A percentile compares a stretch with the other conserved stretches of the same genome.
Evolutionary conservation across 2,329 filamentous ascomycete species (phyloP).

Genomic region (Beauveria brongniartii): DNA sequence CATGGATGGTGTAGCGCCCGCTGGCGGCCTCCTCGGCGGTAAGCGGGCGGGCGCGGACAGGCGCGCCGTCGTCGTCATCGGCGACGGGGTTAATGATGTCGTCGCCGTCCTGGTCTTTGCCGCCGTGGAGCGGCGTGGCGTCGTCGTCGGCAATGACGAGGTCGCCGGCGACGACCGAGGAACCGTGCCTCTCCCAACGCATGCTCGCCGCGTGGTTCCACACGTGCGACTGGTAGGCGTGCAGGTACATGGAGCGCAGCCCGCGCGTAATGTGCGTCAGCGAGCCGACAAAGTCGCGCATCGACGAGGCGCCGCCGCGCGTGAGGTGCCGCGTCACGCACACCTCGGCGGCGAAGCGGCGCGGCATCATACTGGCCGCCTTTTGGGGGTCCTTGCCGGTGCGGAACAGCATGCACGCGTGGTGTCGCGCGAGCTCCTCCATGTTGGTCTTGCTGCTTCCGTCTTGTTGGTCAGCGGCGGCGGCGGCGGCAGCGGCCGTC

Average conservation of each 20-base stretch:
- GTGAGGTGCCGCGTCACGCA: conserved; percentile 71
- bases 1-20: conserved; percentile 72
- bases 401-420: conserved; percentile 68
- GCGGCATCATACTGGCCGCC: conserved; percentile 63
- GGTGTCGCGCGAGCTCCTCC: conserved; percentile 73
- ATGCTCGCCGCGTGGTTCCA: conserved; percentile 84
- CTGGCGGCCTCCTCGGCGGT: conserved; percentile 69
- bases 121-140: conserved; percentile 31
- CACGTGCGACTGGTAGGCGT: conserved; percentile 90
- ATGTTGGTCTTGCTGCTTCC: conserved; percentile 52
- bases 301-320: conserved; percentile 35
- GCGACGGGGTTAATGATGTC: conserved; percentile 33
- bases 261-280: conserved; percentile 72
- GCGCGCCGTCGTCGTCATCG: conserved; percentile 32
- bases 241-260: conserved; percentile 87
- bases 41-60: conserved; percentile 58
- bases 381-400: conserved; percentile 48
- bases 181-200: conserved; percentile 69
- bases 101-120: conserved; percentile 53
- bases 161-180: conserved; percentile 73
- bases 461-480: conserved; percentile 21
- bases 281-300: conserved; percentile 71
- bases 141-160: conserved; percentile 54
- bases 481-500: conserved; percentile 17
- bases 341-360: conserved; percentile 73